Evolutionary conservation across 805 yeast genomes (phyloP).

Genomic region (Nakazawaea anatomiae): DNA sequence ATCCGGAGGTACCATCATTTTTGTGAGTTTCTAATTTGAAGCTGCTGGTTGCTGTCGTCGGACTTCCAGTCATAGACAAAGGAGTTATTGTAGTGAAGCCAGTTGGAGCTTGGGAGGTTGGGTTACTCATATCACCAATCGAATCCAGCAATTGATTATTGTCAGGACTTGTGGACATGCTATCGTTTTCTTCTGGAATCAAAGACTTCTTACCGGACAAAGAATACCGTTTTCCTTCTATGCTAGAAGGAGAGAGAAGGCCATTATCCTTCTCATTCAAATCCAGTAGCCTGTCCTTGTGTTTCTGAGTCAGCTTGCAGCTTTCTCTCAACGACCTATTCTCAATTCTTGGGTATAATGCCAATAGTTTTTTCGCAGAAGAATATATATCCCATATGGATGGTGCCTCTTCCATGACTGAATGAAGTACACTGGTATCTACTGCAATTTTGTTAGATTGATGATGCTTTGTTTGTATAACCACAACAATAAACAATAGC

Average conservation of each 20-base stretch:
- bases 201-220: background rate
- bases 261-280: background rate
- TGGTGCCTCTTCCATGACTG: conserved; percentile 10
- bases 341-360: conserved; percentile 27
- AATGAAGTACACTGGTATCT: too few species aligned
- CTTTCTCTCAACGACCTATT: conserved; percentile 25
- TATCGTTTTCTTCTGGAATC: background rate
- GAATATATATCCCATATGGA: conserved; percentile 31
- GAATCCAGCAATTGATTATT: background rate
- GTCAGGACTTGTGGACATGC: background rate
- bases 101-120: background rate
- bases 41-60: conserved; percentile 5
- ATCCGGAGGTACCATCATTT: background rate
- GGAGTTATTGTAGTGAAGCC: conserved; percentile 7
- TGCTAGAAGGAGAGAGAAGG: conserved; percentile 4
- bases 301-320: conserved; percentile 17
- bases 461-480: background rate
- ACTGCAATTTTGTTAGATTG: too few species aligned
- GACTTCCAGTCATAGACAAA: conserved; percentile 9
- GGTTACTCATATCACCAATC: background rate
- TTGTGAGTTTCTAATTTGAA: background rate
- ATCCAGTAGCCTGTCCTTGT: background rate
- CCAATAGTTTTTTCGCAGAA: conserved; percentile 24
- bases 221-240: conserved; percentile 4
- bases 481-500: background rate